Evolutionary conservation across 1,139 yeast species (phyloP).

Genomic region (Candida anutae): DNA sequence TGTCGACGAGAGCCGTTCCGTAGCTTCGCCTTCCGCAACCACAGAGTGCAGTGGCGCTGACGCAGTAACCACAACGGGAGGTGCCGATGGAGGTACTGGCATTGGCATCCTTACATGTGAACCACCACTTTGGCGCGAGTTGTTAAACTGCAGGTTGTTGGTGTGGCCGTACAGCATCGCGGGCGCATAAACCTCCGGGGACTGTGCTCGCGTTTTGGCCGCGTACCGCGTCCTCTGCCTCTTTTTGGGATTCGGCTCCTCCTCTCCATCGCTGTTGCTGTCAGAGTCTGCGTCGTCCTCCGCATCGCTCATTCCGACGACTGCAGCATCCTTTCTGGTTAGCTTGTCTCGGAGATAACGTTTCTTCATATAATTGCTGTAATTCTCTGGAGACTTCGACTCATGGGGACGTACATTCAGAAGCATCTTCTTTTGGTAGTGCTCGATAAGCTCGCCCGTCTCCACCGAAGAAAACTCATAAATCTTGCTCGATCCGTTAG

Average conservation of each 20-base stretch:
- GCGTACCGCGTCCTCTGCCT: conserved; percentile 11
- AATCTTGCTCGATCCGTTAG: conserved; percentile 57
- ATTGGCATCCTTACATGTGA: too few species aligned
- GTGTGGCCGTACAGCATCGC: too few species aligned
- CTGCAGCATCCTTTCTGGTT: too few species aligned
- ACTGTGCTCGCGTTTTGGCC: too few species aligned
- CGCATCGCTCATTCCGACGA: conserved; percentile 5
- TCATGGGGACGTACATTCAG: conserved; percentile 38
- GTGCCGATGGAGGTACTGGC: too few species aligned
- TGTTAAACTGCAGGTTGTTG: background rate
- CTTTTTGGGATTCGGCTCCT: conserved; percentile 24
- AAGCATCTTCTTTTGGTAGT: conserved; percentile 29
- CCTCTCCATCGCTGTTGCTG: conserved; percentile 16
- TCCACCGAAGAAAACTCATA: conserved; percentile 78
- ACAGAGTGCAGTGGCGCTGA: background rate
- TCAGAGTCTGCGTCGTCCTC: conserved; percentile 1
- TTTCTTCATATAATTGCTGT: conserved; percentile 39
- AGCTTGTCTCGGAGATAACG: too few species aligned
- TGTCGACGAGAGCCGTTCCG: too few species aligned
- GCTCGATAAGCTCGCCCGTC: conserved; percentile 50
- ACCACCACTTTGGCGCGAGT: background rate
- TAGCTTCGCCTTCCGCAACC: too few species aligned
- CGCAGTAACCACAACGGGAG: background rate
- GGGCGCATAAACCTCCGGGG: too few species aligned
- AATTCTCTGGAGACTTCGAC: conserved; percentile 52